These are phyloP conservation scores for Rhamnella rubrinervis DNA, from an alignment of 331 rosid genomes.

Conservation along the genomic window DNA sequence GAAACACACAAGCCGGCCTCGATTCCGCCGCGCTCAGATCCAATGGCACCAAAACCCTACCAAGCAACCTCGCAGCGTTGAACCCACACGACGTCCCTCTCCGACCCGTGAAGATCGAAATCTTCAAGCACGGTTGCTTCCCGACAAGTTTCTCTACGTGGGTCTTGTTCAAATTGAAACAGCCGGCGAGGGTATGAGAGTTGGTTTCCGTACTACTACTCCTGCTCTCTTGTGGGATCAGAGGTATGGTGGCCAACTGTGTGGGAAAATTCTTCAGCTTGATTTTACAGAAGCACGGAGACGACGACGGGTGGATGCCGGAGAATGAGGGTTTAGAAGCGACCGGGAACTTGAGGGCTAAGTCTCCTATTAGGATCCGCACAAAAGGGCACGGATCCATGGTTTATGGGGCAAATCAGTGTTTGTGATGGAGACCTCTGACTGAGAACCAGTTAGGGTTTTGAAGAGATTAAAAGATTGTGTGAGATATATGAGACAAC, in stretches of 20 bases:
- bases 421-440: not conserved
- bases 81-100: slow-evolving; percentile 37
- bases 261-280: slow-evolving; percentile 41
- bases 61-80: slow-evolving; percentile 43
- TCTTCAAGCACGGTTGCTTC: slow-evolving; percentile 29
- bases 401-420: not conserved
- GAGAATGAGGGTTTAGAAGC: slow-evolving; percentile 49
- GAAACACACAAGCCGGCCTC: slow-evolving; percentile 37
- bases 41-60: slow-evolving; percentile 49
- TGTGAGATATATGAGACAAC: not conserved
- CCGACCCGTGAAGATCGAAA: slow-evolving; percentile 48
- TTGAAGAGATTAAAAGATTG: not conserved
- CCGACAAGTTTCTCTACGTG: slow-evolving; percentile 42
- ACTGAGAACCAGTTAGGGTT: not conserved
- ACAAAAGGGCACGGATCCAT: slow-evolving; percentile 87
- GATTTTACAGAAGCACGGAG: slow-evolving; percentile 66
- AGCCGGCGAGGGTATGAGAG: slow-evolving; percentile 50
- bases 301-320: slow-evolving; percentile 55
- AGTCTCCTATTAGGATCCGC: slow-evolving; percentile 78
- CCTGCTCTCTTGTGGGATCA: slow-evolving; percentile 13
- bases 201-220: not conserved
- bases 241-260: slow-evolving; percentile 44
- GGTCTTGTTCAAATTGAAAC: slow-evolving; percentile 54
- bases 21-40: slow-evolving; percentile 43
- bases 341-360: slow-evolving; percentile 56